Evolutionary conservation across 352 stramenopile species (phyloP), one percentile per base, ranked within the genome.

Genomic region (Pythium chondricola): DNA sequence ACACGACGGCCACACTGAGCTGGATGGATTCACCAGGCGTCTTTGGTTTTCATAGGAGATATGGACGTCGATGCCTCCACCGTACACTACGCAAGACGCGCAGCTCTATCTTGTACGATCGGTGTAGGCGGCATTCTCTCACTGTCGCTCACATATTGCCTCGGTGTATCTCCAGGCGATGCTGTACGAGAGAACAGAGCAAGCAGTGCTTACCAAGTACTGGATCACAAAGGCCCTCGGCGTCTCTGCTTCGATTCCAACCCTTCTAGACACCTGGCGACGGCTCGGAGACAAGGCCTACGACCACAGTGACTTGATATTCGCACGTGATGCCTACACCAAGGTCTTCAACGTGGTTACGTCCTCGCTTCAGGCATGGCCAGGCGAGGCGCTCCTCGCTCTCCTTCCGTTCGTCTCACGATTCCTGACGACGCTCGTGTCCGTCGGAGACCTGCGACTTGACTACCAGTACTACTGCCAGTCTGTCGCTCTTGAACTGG

Each of bases 41-140:
- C 9, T 13, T 16, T 41, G 17, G 14, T 6, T n/a, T 43, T n/a
- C 37, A 32, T 39, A 83, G 71, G 63, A 52, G 37, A 36, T 87
- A 4, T 76, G 67, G 32, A 58, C 51, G n/a, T 25, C 42, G 9
- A 80, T 83, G 69, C 75, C 75, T 4, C 14, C 56, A 3, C 73
- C 73, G 4, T 83, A 85, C 41, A 67, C 51, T 10, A 20, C 4
- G 7, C 21, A 41, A n/a, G 75, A 79, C 30, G 71, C 58, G 2
- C 48, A 73, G 2, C 52, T 68, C 17, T 60, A 83, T 14, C 61
- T 85, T n/a, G 75, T 87, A 68, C 31, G 56, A 48, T 40, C 6
- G 20, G 6, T 22, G 3, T 49, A 35, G 17, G 9, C 16, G 6
- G 14, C 18, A 6, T 7, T 17, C 3, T 6, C n/a, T 50, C 20